Base-by-base conservation (phyloP, 2,329 filamentous ascomycete species). In the Biscogniauxia sp. region DNA sequence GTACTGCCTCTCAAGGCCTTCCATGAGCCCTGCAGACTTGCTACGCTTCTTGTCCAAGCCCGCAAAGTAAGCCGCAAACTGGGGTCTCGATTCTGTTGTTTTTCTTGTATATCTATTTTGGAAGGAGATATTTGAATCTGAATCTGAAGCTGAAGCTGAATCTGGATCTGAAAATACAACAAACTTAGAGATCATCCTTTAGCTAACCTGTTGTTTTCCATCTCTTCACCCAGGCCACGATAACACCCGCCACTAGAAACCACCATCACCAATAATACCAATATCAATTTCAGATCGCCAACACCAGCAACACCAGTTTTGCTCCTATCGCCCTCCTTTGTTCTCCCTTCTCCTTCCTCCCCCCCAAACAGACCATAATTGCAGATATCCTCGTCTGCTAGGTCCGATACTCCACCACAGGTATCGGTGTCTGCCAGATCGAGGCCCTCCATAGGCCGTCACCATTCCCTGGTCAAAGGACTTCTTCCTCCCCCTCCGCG, bases 41-140 rank as follows among this genome's bases (percentile, higher is more conserved):
- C 87, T 96, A 76, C 91, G 92, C 81, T 95, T 96, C 82, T 87
- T 97, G 72, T 96, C 92, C 76, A 95, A 95, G 84, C 92, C 92
- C 76, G 91, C 92, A 78, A 96, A 96, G 93, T 96, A 80, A 76
- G 90, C 19, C 41, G 53, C 32, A 20, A 41, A 13, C 17, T n/a
- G 20, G 20, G 37, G 37, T 45, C 37, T 52, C 54, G n/a, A 57
- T 23, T 58, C 32, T 54, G 13, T 20, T 19, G 20, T n/a, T 5
- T 3, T 5, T 50, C 50, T 23, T 56, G 15, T 55, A 58, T 37
- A 32, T 32, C 2, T 32, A 17, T 45, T 2, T 6, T 45, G 37
- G 11, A 17, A 13, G 15, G 37, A 28, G 9, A 9, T 9, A 28
- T 32, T 9, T 32, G 11, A 32, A 13, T 32, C 9, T 11, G 7